A percentile compares a stretch with the other conserved stretches of the same genome.
Evolutionary conservation across 768 basidiomycete species (phyloP).

Genomic region (Naganishia vaughanmartiniae): DNA sequence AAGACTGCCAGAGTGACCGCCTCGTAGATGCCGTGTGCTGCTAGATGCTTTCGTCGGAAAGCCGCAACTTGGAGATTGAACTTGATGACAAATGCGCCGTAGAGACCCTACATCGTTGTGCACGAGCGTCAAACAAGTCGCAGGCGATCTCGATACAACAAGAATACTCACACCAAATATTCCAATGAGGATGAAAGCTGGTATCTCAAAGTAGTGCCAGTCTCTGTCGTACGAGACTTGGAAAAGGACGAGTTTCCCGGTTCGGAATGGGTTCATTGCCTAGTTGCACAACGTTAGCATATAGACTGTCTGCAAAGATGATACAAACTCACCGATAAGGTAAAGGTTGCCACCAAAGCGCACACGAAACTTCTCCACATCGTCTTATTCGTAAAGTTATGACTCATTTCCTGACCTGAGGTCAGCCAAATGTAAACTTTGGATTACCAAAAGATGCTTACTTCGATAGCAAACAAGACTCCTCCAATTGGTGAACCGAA

Average conservation of each 20-base stretch:
- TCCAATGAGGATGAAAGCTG: conserved; percentile 91
- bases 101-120: conserved; percentile 68
- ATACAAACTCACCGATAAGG: conserved; percentile 70
- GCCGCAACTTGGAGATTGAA: conserved; percentile 93
- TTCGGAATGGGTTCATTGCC: conserved; percentile 98
- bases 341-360: conserved; percentile 92
- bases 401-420: conserved; percentile 84
- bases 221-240: conserved; percentile 95
- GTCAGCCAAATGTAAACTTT: conserved; percentile 21
- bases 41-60: conserved; percentile 86
- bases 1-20: conserved; percentile 80
- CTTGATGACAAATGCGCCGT: conserved; percentile 94
- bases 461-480: conserved; percentile 92
- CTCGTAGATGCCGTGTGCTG: conserved; percentile 78
- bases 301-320: neutral
- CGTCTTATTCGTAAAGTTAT: conserved; percentile 91
- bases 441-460: conserved; percentile 52
- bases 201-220: conserved; percentile 99
- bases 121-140: neutral
- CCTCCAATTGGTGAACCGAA: conserved; percentile 98
- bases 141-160: neutral
- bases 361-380: conserved; percentile 99
- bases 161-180: conserved; percentile 76
- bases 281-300: conserved; percentile 44
- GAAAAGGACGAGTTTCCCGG: conserved; percentile 95